These are phyloP conservation scores for Pyrus hybrid DNA, from an alignment of 331 rosid species.

Conservation along the genomic window DNA sequence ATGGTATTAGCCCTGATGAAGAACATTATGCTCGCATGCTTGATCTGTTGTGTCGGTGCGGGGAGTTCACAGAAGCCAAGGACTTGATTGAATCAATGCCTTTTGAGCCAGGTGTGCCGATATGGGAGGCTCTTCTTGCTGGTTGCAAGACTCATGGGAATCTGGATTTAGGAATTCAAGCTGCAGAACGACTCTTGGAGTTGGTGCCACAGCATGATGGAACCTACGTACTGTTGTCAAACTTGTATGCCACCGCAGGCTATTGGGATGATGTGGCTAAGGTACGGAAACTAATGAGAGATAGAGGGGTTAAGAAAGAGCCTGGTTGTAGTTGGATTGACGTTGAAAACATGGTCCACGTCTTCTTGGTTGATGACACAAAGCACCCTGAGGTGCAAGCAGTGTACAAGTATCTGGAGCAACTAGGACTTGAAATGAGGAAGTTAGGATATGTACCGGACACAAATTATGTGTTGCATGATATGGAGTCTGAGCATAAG, in stretches of 20 bases:
- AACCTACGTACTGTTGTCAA: constrained; percentile 1
- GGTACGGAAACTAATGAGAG: constrained; percentile 7
- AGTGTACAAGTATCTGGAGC: constrained; percentile 7
- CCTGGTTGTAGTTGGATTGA: constrained; percentile 16
- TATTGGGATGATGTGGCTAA: not conserved
- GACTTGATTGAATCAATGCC: constrained; percentile 5
- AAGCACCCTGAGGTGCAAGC: constrained; percentile 17
- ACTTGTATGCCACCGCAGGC: constrained; percentile 1
- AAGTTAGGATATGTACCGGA: constrained; percentile 26
- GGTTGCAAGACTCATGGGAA: constrained; percentile 9
- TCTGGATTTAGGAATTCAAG: constrained; percentile 11
- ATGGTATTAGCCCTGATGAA: constrained; percentile 2
- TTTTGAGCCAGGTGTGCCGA: not conserved
- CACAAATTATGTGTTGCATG: constrained; percentile 27
- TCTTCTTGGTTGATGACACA: constrained; percentile 8
- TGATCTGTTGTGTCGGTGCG: constrained; percentile 9
- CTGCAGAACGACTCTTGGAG: constrained; percentile 7
- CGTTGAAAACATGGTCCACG: constrained; percentile 9
- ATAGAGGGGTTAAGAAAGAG: constrained; percentile 7
- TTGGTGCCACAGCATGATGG: constrained; percentile 11
- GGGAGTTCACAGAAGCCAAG: constrained; percentile 7
- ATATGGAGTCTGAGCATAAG: constrained; percentile 24
- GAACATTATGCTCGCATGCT: constrained; percentile 13
- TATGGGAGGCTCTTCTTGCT: constrained; percentile 10
- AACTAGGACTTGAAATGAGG: constrained; percentile 20